phyloP scores from a whole-genome alignment of 1,284 basidiomycete species.

The Exsudoporus floridanus region DNA sequence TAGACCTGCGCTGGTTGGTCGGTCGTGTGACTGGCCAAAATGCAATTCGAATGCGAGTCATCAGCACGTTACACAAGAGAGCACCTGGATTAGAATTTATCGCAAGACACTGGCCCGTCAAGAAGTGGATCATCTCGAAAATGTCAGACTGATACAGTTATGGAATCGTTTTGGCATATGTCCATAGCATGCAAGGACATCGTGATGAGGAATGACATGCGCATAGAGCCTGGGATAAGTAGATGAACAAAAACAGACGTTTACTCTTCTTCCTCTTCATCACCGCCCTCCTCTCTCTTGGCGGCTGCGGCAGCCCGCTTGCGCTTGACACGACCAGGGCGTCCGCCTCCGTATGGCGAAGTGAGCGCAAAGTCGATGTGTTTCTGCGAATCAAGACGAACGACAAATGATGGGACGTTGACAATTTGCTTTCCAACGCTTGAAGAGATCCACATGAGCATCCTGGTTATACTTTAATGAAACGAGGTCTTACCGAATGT shows the following conservation, averaged over 20 bases:
- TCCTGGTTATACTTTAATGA: background rate
- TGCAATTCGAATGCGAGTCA: background rate
- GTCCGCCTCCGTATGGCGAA: constrained; percentile 96
- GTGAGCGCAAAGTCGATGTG: constrained; percentile 99
- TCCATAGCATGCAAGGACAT: constrained; percentile 35
- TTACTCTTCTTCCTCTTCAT: constrained; percentile 89
- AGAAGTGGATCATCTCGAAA: too few species aligned
- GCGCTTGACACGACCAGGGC: constrained; percentile 97
- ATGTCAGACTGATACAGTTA: constrained; percentile 14
- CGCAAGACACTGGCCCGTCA: background rate
- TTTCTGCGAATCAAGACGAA: constrained; percentile 95
- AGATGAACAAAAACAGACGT: constrained; percentile 19
- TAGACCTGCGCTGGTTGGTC: background rate
- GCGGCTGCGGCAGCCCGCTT: constrained; percentile 95
- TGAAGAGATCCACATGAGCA: background rate
- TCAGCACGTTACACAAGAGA: background rate
- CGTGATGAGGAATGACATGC: constrained; percentile 28
- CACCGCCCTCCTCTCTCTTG: constrained; percentile 88
- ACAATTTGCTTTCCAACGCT: constrained; percentile 99
- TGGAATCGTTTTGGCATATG: constrained; percentile 33
- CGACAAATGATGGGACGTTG: constrained; percentile 98
- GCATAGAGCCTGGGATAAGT: constrained; percentile 28
- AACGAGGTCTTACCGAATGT: constrained; percentile 72
- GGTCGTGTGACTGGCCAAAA: constrained; percentile 7
- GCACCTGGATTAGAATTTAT: background rate